Percentiles rank a stretch among this genome's conserved stretches.
Conservation (phyloP, 2,329 filamentous ascomycete genomes). For the Xylariaceae sp. region DNA sequence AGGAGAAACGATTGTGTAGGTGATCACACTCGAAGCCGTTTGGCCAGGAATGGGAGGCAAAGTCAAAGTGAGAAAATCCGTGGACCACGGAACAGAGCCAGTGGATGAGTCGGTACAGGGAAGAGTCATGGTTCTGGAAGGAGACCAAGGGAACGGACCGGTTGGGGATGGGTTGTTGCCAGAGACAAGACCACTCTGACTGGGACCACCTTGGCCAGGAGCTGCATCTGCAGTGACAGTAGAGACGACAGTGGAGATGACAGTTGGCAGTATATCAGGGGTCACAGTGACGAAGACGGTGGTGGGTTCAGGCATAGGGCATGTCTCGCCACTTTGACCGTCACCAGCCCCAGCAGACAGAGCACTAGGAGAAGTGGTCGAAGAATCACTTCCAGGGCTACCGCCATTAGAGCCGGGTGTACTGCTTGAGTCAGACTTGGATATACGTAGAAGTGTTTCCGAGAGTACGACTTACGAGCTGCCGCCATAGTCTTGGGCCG, state of each 20-base stretch:
- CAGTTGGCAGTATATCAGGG: slow-evolving; percentile 27
- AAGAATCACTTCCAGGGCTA: slow-evolving; percentile 4
- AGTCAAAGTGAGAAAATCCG: slow-evolving; percentile 24
- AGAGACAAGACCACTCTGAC: slow-evolving; percentile 12
- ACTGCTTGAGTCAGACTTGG: slow-evolving; percentile 1
- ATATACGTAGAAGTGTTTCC: slow-evolving; percentile 1
- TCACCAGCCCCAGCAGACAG: slow-evolving; percentile 4
- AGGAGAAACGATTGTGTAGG: slow-evolving; percentile 23
- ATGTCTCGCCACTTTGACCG: slow-evolving; percentile 28
- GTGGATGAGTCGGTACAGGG: slow-evolving; percentile 12
- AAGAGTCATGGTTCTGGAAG: slow-evolving; percentile 14
- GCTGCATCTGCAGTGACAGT: slow-evolving; percentile 23
- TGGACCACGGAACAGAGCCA: slow-evolving; percentile 20
- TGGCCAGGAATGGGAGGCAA: slow-evolving; percentile 17
- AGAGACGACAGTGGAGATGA: slow-evolving; percentile 27
- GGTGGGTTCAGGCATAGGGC: slow-evolving; percentile 34
- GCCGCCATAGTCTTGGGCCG: slow-evolving; percentile 20
- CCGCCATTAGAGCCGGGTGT: slow-evolving; percentile 2
- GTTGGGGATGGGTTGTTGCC: slow-evolving; percentile 13
- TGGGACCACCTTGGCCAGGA: slow-evolving; percentile 12
- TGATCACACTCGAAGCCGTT: slow-evolving; percentile 13
- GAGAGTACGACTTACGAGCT: slow-evolving; percentile 15
- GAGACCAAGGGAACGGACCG: slow-evolving; percentile 16
- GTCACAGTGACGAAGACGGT: slow-evolving; percentile 47
- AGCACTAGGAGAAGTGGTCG: too few relatives aligned